phyloP scores from a whole-genome alignment of 495 filamentous ascomycete species.

The Ascodesmis nigricans region DNA sequence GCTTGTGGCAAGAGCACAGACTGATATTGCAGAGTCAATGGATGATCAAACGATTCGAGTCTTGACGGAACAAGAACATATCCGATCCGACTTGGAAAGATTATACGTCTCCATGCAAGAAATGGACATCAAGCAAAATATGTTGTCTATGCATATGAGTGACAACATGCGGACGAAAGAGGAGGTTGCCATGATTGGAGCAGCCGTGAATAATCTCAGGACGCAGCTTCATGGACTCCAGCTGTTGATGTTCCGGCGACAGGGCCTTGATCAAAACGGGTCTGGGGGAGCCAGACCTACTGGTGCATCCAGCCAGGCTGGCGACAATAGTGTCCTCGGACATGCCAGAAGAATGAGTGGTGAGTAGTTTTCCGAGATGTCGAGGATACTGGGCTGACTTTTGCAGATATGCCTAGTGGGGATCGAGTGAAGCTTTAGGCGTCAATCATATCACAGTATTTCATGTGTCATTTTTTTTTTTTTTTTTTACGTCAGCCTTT shows the following conservation, averaged over 20 bases:
- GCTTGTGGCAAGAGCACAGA: no score
- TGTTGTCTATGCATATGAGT: constrained; percentile 38
- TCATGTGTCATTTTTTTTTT: no score
- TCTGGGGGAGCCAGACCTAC: constrained; percentile 2
- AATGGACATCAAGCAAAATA: constrained; percentile 40
- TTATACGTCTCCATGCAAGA: constrained; percentile 29
- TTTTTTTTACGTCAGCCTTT: no score
- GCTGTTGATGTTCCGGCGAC: constrained; percentile 33
- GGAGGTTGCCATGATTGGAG: constrained; percentile 43
- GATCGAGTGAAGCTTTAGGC: no score
- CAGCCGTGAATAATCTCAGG: constrained; percentile 38
- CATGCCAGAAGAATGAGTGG: no score
- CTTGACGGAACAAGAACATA: constrained; percentile 43
- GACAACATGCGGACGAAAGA: constrained; percentile 44
- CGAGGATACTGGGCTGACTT: no score
- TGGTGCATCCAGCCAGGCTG: background rate
- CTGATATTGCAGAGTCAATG: no score
- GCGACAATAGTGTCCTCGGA: background rate
- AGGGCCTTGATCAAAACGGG: constrained; percentile 14
- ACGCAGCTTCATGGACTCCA: constrained; percentile 48
- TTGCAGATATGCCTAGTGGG: no score
- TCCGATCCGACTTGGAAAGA: constrained; percentile 40
- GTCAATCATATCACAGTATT: no score
- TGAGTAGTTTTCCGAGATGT: no score
- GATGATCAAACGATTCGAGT: constrained; percentile 35